Percentiles rank a stretch among this genome's conserved stretches.
These are phyloP conservation scores for Ciborinia camelliae DNA, from an alignment of 2,329 filamentous ascomycete genomes.

Conservation along the genomic window DNA sequence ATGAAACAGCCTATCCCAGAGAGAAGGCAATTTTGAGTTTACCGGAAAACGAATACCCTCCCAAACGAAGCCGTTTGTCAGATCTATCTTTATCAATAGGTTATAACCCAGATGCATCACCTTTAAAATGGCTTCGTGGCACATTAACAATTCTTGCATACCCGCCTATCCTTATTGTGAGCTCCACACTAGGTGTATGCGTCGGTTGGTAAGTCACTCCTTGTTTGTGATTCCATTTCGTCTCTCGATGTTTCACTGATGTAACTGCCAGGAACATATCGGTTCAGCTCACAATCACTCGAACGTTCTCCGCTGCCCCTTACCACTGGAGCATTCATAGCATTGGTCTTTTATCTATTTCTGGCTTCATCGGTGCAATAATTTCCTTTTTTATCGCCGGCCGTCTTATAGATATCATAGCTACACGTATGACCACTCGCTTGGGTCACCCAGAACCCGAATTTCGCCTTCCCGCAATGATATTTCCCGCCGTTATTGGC, in stretches of 20 bases:
- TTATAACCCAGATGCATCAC: constrained; percentile 19
- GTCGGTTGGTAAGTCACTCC: constrained; percentile 21
- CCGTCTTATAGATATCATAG: constrained; percentile 34
- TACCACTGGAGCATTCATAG: constrained; percentile 13
- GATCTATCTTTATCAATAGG: constrained; percentile 16
- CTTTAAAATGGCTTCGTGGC: constrained; percentile 12
- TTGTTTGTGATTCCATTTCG: background rate
- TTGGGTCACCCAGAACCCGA: constrained; percentile 26
- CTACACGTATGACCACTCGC: constrained; percentile 22
- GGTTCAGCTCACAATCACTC: constrained; percentile 23
- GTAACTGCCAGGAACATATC: constrained; percentile 21
- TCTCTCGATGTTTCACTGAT: background rate
- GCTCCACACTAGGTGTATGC: constrained; percentile 21
- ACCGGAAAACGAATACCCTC: constrained; percentile 6
- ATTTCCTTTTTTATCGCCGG: constrained; percentile 29
- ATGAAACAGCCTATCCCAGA: constrained; percentile 30
- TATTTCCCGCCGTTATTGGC: constrained; percentile 32
- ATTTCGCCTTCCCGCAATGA: constrained; percentile 32
- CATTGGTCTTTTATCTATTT: constrained; percentile 21
- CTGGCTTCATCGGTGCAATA: constrained; percentile 23
- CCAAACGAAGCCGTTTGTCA: constrained; percentile 16
- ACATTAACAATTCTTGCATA: constrained; percentile 20
- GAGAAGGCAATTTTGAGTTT: background rate
- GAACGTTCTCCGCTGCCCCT: too few relatives aligned
- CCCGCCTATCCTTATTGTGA: constrained; percentile 20